Base-by-base conservation (phyloP, 495 filamentous ascomycete genomes). In the Lichenothelia convexa region DNA sequence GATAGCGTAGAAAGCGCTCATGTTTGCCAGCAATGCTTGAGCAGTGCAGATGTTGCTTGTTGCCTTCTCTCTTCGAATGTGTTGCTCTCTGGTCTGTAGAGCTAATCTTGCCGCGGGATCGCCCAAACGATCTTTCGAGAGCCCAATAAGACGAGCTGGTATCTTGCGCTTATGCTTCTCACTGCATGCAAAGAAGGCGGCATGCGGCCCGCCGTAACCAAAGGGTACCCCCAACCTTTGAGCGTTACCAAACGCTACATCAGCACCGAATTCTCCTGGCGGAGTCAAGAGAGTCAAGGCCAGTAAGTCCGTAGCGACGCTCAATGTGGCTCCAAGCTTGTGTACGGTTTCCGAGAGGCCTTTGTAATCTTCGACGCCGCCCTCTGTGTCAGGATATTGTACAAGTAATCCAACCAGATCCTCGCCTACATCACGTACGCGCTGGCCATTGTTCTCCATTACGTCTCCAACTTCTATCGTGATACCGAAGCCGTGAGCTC, bases 21-120 rank as follows among this genome's bases (percentile, higher is more conserved):
- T 94, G 56, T 97, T 97, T 15, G 89, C 89, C 21, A 95, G 67
- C 13, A 97, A 57, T 6, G 89, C 89, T 54, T 97, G 89, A 5
- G 89, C 89, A 16, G 89, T 97, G 59, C 89, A 97, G 40, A 97
- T 92, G 56, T 97, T 97, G 64, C 85, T 93, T 4, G 89, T 97
- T 1, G 89, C 89, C 68, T 97, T 97, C 57, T 97, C 89, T 48
- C 89, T 71, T 46, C 89, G 69, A 55, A 97, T 97, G 52, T 97
- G 89, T 57, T 97, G 89, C 59, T 97, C 89, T 50, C 89, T 64
- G 9, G 89, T 97, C 60, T 97, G 89, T 30, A 97, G 59, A 17
- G 89, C 80, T 49, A 97, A 60, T 50, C 89, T 64, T 45, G 89
- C 74, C n/a, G 89, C 89, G 11, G 67, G 71, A 43, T 80, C 71